Percentiles rank a stretch among this genome's conserved stretches.
These are phyloP conservation scores for Puccinellia tenuiflora DNA, from an alignment of 176 grass and related monocot species.

Conservation along the genomic window DNA sequence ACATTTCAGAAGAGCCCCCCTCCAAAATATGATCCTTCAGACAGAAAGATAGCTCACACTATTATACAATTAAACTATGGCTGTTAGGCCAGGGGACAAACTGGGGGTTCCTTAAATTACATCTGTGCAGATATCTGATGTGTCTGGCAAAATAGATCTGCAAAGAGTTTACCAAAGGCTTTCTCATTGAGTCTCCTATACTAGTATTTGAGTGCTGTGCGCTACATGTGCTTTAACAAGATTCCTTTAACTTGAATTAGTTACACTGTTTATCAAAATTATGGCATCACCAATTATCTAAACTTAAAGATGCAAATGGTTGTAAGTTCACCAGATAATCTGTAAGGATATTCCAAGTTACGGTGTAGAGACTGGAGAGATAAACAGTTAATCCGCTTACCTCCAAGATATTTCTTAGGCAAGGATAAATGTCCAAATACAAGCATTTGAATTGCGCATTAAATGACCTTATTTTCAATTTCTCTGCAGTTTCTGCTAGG, in stretches of 20 bases:
- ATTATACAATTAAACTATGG: background rate
- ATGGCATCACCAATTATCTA: background rate
- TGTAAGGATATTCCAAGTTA: background rate
- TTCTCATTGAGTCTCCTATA: background rate
- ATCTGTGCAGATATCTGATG: background rate
- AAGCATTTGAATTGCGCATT: background rate
- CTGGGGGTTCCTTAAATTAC: background rate
- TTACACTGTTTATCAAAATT: background rate
- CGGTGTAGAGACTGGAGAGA: background rate
- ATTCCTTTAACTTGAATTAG: background rate
- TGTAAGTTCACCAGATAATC: background rate
- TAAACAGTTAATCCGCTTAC: background rate
- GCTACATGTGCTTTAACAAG: background rate
- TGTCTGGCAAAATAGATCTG: background rate
- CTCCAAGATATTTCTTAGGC: background rate
- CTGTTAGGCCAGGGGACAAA: background rate
- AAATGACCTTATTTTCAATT: conserved; percentile 22
- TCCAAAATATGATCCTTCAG: background rate
- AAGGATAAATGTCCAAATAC: background rate
- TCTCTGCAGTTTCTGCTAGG: conserved; percentile 75
- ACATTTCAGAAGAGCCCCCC: background rate
- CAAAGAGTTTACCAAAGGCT: background rate
- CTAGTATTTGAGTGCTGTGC: background rate
- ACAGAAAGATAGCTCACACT: background rate
- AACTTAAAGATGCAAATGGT: background rate